Evolutionary conservation across 164 flowering plant species (phyloP), one percentile per base, ranked within the genome.

Genomic region (Hamamelis virginiana): DNA sequence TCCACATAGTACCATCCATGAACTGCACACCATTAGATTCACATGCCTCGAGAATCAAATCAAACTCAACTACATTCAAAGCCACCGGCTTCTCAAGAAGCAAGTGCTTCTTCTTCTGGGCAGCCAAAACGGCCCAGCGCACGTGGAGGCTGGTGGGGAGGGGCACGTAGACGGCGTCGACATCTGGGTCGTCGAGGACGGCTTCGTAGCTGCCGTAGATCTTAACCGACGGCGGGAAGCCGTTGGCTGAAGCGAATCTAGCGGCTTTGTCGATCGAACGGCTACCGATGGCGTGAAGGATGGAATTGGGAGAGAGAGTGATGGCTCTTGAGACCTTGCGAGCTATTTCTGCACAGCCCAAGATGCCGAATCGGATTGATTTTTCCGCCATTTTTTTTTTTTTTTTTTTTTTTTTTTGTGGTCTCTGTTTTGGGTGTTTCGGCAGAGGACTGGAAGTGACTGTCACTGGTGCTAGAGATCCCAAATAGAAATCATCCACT

Each of bases 1-100:
- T 81, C 96, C 92, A 88, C 91, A 85, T 85, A 38, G 96, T 90
- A 0, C 82, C 86, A 70, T 90, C 96, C 96, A 90, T 88, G 71
- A 88, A 74, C 80, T 88, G 96, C 33, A 90, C 89, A 0, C 90
- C 88, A 44, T 75, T 83, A 11, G 73, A 61, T 13, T 84, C 90
- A 65, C 91, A 88, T 0, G 86, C 92, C 73, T 70, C 76, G 18
- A 79, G 9, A 28, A 89, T 89, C 72, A 0, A 27, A 55, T 89
- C 90, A 21, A 87, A 74, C 76, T 87, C 88, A 3, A 66, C 74
- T 19, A 77, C 90, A 64, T 77, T 76, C 44, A 87, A 61, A 0
- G 88, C 92, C 27, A 84, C 82, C 0, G 95, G 92, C 82, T 89
- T 89, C 87, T 89, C 95, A 59, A 86, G 69, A 52, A 88, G 72